Base-by-base conservation (phyloP, 2,329 filamentous ascomycete genomes). In the Pseudocercospora crystallina region DNA sequence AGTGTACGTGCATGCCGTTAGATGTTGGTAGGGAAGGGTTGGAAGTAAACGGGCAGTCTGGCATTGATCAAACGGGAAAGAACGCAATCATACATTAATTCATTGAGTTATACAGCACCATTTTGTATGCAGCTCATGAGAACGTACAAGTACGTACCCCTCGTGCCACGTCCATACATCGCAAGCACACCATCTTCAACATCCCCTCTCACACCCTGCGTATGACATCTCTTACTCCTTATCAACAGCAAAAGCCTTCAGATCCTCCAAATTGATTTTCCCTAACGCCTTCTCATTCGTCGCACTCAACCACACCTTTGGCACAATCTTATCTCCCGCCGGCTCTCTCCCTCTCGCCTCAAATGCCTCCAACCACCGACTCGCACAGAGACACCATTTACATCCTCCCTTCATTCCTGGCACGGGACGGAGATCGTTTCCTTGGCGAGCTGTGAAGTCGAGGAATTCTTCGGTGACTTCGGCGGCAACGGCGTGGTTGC, bases 331-430 rank as follows among this genome's bases (percentile, higher is more conserved):
- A 42, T 76, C 73, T 31, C 71, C 70, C 0, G 48, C 57, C 2
- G 56, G 44, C 36, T 76, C 75, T 10, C 69, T 69, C 40, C 71
- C 75, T 53, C 76, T 70, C 1, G 80, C 80, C 47, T 80, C 71
- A 53, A 81, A 77, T 1, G 81, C 82, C 64, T 85, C 81, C 58
- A 62, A 49, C 80, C 80, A 85, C 38, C 81, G 68, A 9, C 67
- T 71, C 2, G 80, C 81, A 61, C 82, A 85, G 5, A 85, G 67
- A 65, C 82, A 85, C 63, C 82, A 85, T 64, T 79, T 81, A 61
- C 81, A 83, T 7, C 82, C 81, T 10, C 71, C 77, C 14, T 73
- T 79, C 47, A 85, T 73, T 2, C 81, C 81, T 3, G 54, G 51
- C 14, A 75, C 73, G 5, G 66, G 60, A 17, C 80, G 74, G 31